phyloP scores from a whole-genome alignment of 352 stramenopile genomes.

The Pythium coloratum region DNA sequence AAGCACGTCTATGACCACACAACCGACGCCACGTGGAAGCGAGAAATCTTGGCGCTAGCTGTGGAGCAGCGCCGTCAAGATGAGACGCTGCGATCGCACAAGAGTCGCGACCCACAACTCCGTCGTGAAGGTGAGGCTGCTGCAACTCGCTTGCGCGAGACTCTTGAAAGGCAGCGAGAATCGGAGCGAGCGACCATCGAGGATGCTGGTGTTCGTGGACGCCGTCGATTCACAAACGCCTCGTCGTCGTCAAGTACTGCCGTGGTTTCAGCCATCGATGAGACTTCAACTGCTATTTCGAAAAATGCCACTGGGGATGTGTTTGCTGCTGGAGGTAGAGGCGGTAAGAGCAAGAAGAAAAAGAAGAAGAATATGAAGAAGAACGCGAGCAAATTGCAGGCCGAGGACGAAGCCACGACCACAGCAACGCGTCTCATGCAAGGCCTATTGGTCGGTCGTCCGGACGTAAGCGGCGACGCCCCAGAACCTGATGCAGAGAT shows the following conservation, averaged over 20 bases:
- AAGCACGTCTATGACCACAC: constrained; percentile 7
- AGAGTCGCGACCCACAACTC: constrained; percentile 3
- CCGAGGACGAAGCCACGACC: not conserved
- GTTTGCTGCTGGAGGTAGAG: too few relatives aligned
- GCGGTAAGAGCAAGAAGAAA: constrained; percentile 31
- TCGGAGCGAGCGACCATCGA: not conserved
- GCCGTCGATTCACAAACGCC: too few relatives aligned
- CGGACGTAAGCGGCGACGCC: too few relatives aligned
- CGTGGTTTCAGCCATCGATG: not conserved
- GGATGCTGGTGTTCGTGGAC: too few relatives aligned
- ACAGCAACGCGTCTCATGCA: constrained; percentile 5
- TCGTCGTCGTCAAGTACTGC: too few relatives aligned
- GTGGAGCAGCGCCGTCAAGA: not conserved
- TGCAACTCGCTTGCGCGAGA: not conserved
- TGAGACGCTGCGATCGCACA: not conserved
- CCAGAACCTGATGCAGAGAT: not conserved
- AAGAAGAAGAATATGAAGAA: constrained; percentile 31
- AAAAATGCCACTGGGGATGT: too few relatives aligned
- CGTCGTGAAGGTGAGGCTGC: not conserved
- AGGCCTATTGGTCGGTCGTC: not conserved
- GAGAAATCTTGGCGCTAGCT: not conserved
- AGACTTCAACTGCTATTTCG: too few relatives aligned
- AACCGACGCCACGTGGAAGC: not conserved
- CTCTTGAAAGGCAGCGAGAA: not conserved
- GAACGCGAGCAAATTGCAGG: not conserved